These are phyloP conservation scores for Halophytophthora batemanensis DNA, from an alignment of 352 stramenopile species.

Conservation along the genomic window DNA sequence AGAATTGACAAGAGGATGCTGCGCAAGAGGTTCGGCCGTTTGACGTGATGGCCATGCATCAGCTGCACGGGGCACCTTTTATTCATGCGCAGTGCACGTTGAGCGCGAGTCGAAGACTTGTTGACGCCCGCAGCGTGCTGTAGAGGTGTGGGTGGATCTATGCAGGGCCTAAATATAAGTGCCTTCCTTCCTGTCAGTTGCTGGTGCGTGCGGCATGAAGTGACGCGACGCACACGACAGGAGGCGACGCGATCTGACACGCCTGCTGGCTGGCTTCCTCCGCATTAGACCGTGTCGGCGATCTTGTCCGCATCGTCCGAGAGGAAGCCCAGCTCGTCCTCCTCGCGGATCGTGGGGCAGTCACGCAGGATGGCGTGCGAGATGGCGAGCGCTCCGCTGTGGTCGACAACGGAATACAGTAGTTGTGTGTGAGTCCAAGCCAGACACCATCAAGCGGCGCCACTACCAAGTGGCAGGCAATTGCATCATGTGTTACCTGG, in stretches of 20 bases:
- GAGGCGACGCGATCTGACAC: slow-evolving; percentile 12
- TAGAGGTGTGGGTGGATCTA: no score
- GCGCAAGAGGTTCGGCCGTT: no score
- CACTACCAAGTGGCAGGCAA: no score
- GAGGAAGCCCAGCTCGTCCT: slow-evolving; percentile 82
- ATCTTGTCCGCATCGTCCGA: slow-evolving; percentile 61
- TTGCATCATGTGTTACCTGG: slow-evolving; percentile 44
- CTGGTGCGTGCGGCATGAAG: no score
- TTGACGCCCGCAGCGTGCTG: no score
- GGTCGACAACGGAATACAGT: not conserved
- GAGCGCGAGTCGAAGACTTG: no score
- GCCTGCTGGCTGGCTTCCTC: not conserved
- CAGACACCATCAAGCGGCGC: not conserved
- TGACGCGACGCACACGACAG: not conserved
- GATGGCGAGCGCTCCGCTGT: slow-evolving; percentile 66
- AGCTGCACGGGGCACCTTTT: no score
- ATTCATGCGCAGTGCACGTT: no score
- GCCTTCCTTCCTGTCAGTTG: no score
- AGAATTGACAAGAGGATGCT: no score
- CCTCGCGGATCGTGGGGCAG: slow-evolving; percentile 64
- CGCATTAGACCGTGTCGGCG: slow-evolving; percentile 62
- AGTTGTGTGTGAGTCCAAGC: not conserved
- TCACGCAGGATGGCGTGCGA: slow-evolving; percentile 80
- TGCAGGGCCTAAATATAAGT: no score
- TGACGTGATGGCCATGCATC: no score